Conservation (phyloP, 2,329 filamentous ascomycete genomes). For the Talaromyces amestolkiae region DNA sequence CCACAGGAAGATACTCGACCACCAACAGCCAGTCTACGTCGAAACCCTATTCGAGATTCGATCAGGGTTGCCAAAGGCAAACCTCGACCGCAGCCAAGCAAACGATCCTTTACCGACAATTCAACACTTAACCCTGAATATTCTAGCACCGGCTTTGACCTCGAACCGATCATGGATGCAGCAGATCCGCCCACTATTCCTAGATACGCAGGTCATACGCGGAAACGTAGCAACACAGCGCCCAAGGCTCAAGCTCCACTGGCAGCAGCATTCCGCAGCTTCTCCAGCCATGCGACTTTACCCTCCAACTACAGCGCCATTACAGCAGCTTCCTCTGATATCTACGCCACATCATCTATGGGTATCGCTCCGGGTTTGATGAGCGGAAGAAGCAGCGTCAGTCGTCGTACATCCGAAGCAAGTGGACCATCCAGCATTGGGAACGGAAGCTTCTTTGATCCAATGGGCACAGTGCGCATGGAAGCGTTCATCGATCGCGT, state of each 20-base stretch:
- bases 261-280: constrained; percentile 72
- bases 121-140: constrained; percentile 36
- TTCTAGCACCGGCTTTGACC: constrained; percentile 28
- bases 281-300: constrained; percentile 54
- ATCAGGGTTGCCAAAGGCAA: constrained; percentile 83
- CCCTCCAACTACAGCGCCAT: constrained; percentile 51
- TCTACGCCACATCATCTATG: constrained; percentile 43
- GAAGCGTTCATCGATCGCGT: constrained; percentile 80
- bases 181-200: constrained; percentile 54
- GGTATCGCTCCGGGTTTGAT: constrained; percentile 40
- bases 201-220: constrained; percentile 62
- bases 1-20: constrained; percentile 43
- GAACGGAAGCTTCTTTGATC: constrained; percentile 70
- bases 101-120: constrained; percentile 39
- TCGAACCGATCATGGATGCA: constrained; percentile 40
- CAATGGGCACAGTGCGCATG: constrained; percentile 90
- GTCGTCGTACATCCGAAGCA: constrained; percentile 52
- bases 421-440: constrained; percentile 48
- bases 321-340: constrained; percentile 61
- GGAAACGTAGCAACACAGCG: constrained; percentile 87
- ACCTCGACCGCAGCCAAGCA: constrained; percentile 44
- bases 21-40: constrained; percentile 51
- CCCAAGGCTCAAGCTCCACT: constrained; percentile 64
- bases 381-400: constrained; percentile 29
- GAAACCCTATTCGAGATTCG: constrained; percentile 74